Conservation (phyloP, 2,329 filamentous ascomycete genomes). For the Stachybotrys chartarum region DNA sequence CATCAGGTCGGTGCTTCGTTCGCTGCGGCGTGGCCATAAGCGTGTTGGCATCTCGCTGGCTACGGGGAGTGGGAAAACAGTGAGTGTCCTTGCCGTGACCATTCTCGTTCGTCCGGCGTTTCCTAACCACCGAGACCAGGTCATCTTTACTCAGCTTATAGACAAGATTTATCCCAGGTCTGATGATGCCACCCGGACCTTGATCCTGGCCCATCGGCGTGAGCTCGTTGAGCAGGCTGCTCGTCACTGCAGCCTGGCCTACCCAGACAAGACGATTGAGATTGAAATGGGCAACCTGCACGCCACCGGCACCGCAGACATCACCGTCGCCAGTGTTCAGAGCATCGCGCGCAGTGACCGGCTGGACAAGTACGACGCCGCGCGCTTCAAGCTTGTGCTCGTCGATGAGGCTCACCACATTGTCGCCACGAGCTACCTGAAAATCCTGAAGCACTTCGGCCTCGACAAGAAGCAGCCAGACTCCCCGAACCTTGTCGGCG, state of each 20-base stretch:
- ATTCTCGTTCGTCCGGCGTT: slow-evolving; percentile 4
- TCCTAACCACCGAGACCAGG: slow-evolving; percentile 35
- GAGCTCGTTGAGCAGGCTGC: slow-evolving; percentile 95
- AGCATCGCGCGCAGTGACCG: slow-evolving; percentile 73
- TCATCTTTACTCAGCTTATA: slow-evolving; percentile 95
- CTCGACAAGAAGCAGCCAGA: slow-evolving; percentile 40
- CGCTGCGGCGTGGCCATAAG: slow-evolving; percentile 65
- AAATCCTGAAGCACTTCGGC: slow-evolving; percentile 70
- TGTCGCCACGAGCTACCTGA: slow-evolving; percentile 73
- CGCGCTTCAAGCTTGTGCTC: slow-evolving; percentile 77
- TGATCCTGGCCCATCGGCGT: slow-evolving; percentile 86
- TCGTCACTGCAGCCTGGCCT: slow-evolving; percentile 71
- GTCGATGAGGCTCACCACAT: slow-evolving; percentile 98
- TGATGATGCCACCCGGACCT: slow-evolving; percentile 58
- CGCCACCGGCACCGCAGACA: slow-evolving; percentile 77
- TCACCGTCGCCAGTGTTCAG: slow-evolving; percentile 85
- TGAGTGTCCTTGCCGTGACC: slow-evolving; percentile 26
- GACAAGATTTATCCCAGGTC: slow-evolving; percentile 56
- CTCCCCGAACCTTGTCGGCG: slow-evolving; percentile 69
- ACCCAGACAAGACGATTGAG: slow-evolving; percentile 74
- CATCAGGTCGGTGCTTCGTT: slow-evolving; percentile 69
- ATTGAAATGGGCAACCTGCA: slow-evolving; percentile 82
- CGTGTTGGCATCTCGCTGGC: slow-evolving; percentile 79
- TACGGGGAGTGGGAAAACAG: slow-evolving; percentile 85
- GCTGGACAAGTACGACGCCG: slow-evolving; percentile 75